phyloP scores from a whole-genome alignment of 495 filamentous ascomycete species.

The Friedmanniomyces simplex region DNA sequence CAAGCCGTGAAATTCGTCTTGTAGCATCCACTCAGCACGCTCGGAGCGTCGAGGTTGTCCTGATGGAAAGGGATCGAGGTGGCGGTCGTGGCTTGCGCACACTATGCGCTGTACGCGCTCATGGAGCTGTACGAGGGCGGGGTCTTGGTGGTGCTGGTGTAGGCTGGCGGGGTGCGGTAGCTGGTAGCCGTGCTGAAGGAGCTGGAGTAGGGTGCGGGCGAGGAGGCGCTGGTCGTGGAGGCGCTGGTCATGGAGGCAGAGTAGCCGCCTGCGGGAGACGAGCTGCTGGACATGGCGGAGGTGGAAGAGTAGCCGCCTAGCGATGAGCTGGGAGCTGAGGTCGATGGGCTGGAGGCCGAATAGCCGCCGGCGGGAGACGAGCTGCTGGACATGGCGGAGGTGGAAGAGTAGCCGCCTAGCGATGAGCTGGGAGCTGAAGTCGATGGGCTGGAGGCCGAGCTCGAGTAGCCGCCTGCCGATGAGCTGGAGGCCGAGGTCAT shows the following conservation, averaged over 20 bases:
- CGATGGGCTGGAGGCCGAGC: neutral
- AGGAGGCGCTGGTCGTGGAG: neutral
- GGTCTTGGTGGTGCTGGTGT: neutral
- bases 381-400: no score
- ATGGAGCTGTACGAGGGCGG: neutral
- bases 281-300: no score
- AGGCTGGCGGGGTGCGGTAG: neutral
- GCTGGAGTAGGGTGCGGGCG: neutral
- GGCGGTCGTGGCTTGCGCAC: constrained; percentile 1
- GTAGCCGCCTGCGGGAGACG: no score
- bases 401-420: neutral
- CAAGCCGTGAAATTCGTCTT: neutral
- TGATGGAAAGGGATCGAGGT: neutral
- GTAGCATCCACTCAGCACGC: neutral
- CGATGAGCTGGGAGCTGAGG: neutral
- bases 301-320: neutral
- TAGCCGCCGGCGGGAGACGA: neutral
- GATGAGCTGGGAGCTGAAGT: neutral
- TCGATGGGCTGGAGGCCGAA: neutral
- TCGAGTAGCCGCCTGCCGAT: neutral
- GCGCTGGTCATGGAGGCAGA: neutral
- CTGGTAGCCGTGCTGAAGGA: neutral
- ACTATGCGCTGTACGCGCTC: constrained; percentile 1
- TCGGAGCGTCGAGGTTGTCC: neutral
- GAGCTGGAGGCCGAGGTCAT: neutral